These are phyloP conservation scores for Stenocarpella maydis DNA, from an alignment of 2,329 filamentous ascomycete genomes.

Conservation along the genomic window DNA sequence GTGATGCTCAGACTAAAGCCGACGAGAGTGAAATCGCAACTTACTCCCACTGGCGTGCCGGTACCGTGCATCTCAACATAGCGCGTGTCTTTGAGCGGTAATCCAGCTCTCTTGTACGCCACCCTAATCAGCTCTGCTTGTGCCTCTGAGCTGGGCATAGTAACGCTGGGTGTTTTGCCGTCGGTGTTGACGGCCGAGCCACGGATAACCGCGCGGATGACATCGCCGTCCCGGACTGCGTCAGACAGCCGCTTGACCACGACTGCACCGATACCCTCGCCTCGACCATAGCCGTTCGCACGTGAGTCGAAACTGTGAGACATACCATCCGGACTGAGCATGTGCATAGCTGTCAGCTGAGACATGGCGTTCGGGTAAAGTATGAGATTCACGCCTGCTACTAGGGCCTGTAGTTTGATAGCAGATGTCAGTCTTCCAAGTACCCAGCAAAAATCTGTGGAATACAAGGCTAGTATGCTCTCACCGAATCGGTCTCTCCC, in stretches of 20 bases:
- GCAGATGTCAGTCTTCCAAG: background rate
- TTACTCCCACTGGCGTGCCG: slow-evolving; percentile 46
- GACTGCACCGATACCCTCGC: slow-evolving; percentile 55
- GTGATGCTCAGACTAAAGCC: background rate
- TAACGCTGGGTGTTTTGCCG: slow-evolving; percentile 52
- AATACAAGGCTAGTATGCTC: background rate
- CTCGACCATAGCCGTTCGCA: slow-evolving; percentile 60
- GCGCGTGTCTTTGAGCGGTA: slow-evolving; percentile 18
- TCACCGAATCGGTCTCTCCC: slow-evolving; percentile 37
- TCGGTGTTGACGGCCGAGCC: slow-evolving; percentile 50
- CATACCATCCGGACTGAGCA: slow-evolving; percentile 47
- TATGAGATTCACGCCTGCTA: slow-evolving; percentile 48
- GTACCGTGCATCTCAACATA: background rate
- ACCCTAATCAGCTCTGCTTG: slow-evolving; percentile 46
- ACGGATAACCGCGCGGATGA: slow-evolving; percentile 50
- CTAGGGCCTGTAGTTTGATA: slow-evolving; percentile 40
- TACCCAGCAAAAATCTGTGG: background rate
- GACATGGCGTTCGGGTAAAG: slow-evolving; percentile 43
- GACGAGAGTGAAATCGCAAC: background rate
- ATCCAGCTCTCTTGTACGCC: slow-evolving; percentile 43
- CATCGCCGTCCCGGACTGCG: slow-evolving; percentile 56
- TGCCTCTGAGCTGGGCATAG: slow-evolving; percentile 46
- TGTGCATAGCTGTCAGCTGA: slow-evolving; percentile 45
- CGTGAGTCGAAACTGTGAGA: slow-evolving; percentile 50
- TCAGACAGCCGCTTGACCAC: slow-evolving; percentile 56